Percentiles rank a stretch among this genome's conserved stretches.
Evolutionary conservation across 108 stramenopile species (phyloP).

Genomic region (Nannochloropsis oceanica): DNA sequence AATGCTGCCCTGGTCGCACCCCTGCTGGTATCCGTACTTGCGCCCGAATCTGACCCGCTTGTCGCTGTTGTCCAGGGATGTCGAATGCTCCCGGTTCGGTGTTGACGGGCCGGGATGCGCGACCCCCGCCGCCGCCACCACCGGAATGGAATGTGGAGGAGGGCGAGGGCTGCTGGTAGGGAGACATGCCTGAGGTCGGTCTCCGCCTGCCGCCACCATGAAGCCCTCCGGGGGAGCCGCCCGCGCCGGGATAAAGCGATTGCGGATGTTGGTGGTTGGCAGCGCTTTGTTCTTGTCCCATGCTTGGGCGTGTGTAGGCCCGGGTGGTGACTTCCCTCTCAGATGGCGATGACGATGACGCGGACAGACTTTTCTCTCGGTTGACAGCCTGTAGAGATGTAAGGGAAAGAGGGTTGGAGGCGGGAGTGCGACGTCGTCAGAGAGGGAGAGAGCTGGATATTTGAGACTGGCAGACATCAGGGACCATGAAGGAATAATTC

Average conservation of each 20-base stretch:
- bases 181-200: not conserved
- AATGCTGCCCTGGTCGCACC: not conserved
- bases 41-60: not conserved
- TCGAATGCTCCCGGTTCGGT: not conserved
- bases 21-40: not conserved
- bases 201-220: not conserved
- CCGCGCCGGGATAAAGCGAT: not conserved
- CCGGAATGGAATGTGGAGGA: not conserved
- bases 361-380: too few relatives aligned
- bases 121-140: not conserved
- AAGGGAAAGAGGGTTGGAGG: too few relatives aligned
- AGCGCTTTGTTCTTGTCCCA: not conserved
- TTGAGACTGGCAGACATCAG: too few relatives aligned
- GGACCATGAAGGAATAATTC: too few relatives aligned
- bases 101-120: not conserved
- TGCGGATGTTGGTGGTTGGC: not conserved
- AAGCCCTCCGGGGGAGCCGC: not conserved
- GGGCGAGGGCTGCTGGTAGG: not conserved
- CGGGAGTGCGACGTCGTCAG: too few relatives aligned
- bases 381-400: too few relatives aligned
- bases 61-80: not conserved
- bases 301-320: not conserved
- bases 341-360: too few relatives aligned
- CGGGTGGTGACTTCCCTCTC: too few relatives aligned
- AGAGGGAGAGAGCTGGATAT: too few relatives aligned